These are phyloP conservation scores for Cytospora chrysosperma DNA, from an alignment of 2,329 filamentous ascomycete species.

Conservation along the genomic window DNA sequence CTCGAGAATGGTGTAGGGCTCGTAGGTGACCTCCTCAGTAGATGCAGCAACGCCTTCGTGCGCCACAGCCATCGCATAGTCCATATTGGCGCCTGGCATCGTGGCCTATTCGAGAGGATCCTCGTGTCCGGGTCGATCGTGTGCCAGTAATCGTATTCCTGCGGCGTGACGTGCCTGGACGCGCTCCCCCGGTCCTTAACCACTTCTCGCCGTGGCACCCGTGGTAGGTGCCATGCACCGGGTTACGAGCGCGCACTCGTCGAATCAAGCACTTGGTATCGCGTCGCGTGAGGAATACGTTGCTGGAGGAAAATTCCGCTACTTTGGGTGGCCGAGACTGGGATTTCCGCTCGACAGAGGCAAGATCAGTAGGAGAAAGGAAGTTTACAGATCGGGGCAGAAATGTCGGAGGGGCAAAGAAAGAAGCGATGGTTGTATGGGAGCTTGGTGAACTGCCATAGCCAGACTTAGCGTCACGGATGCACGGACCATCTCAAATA, in stretches of 20 bases:
- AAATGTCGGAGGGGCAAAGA: background rate
- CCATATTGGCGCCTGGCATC: constrained; percentile 32
- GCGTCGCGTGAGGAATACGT: background rate
- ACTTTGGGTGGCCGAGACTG: background rate
- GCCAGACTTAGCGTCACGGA: background rate
- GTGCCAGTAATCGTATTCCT: background rate
- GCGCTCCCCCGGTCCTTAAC: constrained; percentile 16
- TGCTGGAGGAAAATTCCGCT: background rate
- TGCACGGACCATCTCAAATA: constrained; percentile 7
- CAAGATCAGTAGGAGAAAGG: background rate
- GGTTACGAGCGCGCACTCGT: constrained; percentile 1
- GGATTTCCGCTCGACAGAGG: background rate
- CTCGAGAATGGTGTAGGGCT: constrained; percentile 61
- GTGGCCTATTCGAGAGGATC: background rate
- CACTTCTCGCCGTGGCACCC: constrained; percentile 14
- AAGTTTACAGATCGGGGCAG: background rate
- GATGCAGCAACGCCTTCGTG: constrained; percentile 11
- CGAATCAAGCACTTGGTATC: background rate
- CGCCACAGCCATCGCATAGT: constrained; percentile 22
- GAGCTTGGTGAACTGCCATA: background rate
- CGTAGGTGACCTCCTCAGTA: constrained; percentile 27
- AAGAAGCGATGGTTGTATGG: background rate
- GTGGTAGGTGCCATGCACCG: constrained; percentile 20
- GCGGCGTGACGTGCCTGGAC: background rate
- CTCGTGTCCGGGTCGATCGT: background rate